Conservation (phyloP, 23 red algal genomes). For the Chondrus crispus region DNA sequence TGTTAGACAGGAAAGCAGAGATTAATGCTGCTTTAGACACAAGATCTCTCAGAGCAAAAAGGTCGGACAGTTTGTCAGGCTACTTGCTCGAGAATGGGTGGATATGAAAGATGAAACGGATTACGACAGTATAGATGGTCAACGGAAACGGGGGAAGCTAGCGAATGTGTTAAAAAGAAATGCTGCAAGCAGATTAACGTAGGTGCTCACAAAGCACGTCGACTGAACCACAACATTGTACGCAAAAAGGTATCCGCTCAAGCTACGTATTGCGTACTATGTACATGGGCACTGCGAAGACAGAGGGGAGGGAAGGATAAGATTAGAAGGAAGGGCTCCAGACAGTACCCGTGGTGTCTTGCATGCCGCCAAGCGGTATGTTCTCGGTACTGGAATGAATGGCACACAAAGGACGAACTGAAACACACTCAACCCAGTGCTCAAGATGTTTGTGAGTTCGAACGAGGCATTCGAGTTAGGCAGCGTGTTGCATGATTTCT, state of each 20-base stretch:
- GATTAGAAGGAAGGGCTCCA: not conserved
- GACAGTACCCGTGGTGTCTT: not conserved
- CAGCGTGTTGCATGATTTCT: not conserved
- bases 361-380: not conserved
- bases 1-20: not conserved
- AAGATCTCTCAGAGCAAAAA: not conserved
- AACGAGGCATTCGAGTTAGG: not conserved
- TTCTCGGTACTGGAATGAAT: not conserved
- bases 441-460: not conserved
- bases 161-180: not conserved
- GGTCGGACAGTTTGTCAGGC: not conserved
- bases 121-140: not conserved
- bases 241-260: not conserved
- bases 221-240: not conserved
- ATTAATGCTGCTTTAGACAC: not conserved
- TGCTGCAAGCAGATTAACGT: not conserved
- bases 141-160: not conserved
- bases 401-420: not conserved
- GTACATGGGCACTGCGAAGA: not conserved
- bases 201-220: not conserved
- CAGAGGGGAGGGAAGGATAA: not conserved
- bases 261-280: not conserved
- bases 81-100: not conserved
- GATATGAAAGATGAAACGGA: not conserved
- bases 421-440: not conserved